These are phyloP conservation scores for Noccaea bulbosa DNA, from an alignment of 345 rosid species.

Conservation along the genomic window DNA sequence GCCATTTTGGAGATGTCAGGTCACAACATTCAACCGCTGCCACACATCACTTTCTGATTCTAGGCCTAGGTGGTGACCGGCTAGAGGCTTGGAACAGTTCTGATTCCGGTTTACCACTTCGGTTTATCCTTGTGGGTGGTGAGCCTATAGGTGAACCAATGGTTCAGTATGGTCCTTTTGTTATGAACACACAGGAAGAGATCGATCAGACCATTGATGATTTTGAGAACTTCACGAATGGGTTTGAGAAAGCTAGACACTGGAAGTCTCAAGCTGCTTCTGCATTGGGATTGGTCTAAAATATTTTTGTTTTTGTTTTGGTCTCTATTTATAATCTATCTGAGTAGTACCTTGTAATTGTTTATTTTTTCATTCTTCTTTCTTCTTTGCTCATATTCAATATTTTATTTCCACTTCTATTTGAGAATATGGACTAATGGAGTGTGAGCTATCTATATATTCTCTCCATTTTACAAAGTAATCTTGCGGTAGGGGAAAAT, in stretches of 20 bases:
- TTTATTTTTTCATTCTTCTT: neutral
- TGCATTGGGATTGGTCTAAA: conserved; percentile 48
- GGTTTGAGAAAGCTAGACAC: conserved; percentile 81
- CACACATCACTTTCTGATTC: conserved; percentile 61
- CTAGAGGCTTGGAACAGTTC: conserved; percentile 74
- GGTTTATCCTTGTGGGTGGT: conserved; percentile 83
- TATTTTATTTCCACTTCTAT: neutral
- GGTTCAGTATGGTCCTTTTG: conserved; percentile 82
- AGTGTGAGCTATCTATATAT: neutral
- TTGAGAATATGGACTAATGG: neutral
- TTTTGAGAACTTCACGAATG: conserved; percentile 69
- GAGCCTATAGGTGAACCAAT: conserved; percentile 78
- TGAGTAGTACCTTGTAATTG: neutral
- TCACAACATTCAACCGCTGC: conserved; percentile 42
- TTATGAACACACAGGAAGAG: conserved; percentile 88
- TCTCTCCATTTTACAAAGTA: neutral
- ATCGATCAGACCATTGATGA: conserved; percentile 71
- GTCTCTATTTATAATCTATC: neutral
- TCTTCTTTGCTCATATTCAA: neutral
- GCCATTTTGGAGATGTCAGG: conserved; percentile 52
- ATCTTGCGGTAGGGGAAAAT: too few relatives aligned
- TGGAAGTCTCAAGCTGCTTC: conserved; percentile 71
- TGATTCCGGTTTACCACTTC: conserved; percentile 53
- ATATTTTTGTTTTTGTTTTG: neutral
- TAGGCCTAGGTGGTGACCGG: conserved; percentile 56